phyloP scores from a whole-genome alignment of 495 filamentous ascomycete genomes.

The Astrothelium subdiscretum region DNA sequence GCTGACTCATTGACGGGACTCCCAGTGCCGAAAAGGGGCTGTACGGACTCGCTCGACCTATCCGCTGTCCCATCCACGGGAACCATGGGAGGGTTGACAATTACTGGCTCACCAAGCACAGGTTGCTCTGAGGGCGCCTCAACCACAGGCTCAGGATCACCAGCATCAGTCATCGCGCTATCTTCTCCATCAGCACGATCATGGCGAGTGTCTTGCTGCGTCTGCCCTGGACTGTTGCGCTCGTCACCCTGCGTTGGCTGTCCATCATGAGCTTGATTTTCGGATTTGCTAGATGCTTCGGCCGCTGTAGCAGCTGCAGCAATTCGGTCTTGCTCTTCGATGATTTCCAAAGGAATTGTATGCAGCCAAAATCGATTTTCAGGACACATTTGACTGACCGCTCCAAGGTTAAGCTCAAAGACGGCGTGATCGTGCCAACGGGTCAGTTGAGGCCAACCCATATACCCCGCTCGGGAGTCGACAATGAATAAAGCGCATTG shows the following conservation, averaged over 20 bases:
- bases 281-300: background rate
- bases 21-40: background rate
- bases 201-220: background rate
- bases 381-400: background rate
- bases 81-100: background rate
- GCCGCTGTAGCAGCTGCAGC: background rate
- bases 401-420: background rate
- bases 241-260: background rate
- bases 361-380: background rate
- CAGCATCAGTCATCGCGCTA: background rate
- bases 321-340: background rate
- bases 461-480: background rate
- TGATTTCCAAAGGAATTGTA: background rate
- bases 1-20: too few relatives aligned
- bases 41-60: background rate
- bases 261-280: background rate
- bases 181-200: background rate
- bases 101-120: background rate
- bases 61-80: background rate
- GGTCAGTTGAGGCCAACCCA: background rate
- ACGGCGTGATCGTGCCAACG: background rate
- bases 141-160: background rate
- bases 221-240: background rate
- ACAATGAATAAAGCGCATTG: background rate
- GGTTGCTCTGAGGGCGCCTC: background rate